phyloP scores from a whole-genome alignment of 2,329 filamentous ascomycete genomes.

The Alternaria novae-zelandiae region DNA sequence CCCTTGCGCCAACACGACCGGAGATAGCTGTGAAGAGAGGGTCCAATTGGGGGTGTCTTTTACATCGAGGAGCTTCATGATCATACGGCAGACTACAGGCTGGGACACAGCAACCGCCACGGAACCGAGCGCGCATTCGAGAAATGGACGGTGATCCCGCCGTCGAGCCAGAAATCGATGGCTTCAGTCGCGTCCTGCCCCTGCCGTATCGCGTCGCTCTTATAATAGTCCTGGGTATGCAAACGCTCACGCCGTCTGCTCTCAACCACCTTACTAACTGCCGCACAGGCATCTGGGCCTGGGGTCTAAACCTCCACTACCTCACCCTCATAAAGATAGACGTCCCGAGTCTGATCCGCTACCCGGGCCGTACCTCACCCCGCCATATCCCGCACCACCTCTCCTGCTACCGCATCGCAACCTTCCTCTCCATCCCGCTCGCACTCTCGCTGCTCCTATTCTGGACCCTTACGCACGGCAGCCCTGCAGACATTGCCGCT shows the following conservation, averaged over 20 bases:
- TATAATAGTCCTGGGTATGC: conserved; percentile 80
- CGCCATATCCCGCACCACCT: conserved; percentile 77
- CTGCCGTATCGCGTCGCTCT: conserved; percentile 88
- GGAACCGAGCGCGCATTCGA: conserved; percentile 24
- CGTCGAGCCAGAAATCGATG: conserved; percentile 73
- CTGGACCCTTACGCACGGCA: conserved; percentile 79
- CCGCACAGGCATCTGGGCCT: conserved; percentile 84
- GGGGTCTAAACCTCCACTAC: conserved; percentile 90
- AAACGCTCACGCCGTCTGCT: not conserved
- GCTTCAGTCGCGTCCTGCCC: conserved; percentile 85
- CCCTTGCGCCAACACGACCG: conserved; percentile 24
- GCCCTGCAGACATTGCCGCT: conserved; percentile 70
- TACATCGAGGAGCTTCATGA: conserved; percentile 20
- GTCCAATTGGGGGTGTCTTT: conserved; percentile 8
- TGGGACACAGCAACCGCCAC: conserved; percentile 32
- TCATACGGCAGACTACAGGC: conserved; percentile 18
- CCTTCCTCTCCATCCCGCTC: conserved; percentile 75
- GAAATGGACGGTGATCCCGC: conserved; percentile 76
- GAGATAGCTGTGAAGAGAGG: not conserved
- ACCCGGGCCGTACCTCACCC: conserved; percentile 74
- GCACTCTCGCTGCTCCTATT: conserved; percentile 76
- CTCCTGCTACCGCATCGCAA: conserved; percentile 85
- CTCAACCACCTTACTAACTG: not conserved
- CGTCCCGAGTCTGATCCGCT: conserved; percentile 83
- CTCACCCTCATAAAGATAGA: conserved; percentile 82